Percentiles rank a stretch among this genome's conserved stretches.
These are phyloP conservation scores for Tephrocybe sp. DNA, from an alignment of 768 basidiomycete species.

Conservation along the genomic window DNA sequence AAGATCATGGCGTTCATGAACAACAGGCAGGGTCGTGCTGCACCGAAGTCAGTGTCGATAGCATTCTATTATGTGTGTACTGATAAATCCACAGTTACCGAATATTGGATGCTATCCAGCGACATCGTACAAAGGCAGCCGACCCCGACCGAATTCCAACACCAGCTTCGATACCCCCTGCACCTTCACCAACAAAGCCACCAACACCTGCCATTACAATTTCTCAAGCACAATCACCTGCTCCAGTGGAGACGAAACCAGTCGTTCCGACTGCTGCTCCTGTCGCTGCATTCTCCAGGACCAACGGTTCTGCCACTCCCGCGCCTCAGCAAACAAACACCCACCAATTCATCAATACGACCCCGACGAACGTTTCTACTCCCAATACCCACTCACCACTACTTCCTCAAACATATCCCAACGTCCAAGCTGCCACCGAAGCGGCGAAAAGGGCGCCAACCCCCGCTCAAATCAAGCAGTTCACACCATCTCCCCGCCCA, in stretches of 20 bases:
- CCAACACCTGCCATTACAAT: conserved; percentile 29
- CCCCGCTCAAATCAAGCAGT: conserved; percentile 28
- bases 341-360: conserved; percentile 35
- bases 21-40: conserved; percentile 49
- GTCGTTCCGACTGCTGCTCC: conserved; percentile 28
- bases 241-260: conserved; percentile 23
- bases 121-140: conserved; percentile 26
- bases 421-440: conserved; percentile 33
- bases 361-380: conserved; percentile 27
- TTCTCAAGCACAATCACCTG: conserved; percentile 31
- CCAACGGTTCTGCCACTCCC: conserved; percentile 35
- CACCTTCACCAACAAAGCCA: conserved; percentile 25
- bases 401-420: conserved; percentile 39
- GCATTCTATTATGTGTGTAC: background rate
- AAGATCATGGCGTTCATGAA: conserved; percentile 84
- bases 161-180: conserved; percentile 13
- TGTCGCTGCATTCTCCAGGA: conserved; percentile 24
- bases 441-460: conserved; percentile 34
- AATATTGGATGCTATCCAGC: conserved; percentile 52
- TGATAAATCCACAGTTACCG: conserved; percentile 43
- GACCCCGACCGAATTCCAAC: conserved; percentile 21
- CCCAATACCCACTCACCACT: conserved; percentile 25
- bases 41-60: conserved; percentile 45
- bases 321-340: conserved; percentile 28
- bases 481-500: conserved; percentile 19